Base-by-base conservation (phyloP, 495 filamentous ascomycete species). In the Xylaria intraflava region DNA sequence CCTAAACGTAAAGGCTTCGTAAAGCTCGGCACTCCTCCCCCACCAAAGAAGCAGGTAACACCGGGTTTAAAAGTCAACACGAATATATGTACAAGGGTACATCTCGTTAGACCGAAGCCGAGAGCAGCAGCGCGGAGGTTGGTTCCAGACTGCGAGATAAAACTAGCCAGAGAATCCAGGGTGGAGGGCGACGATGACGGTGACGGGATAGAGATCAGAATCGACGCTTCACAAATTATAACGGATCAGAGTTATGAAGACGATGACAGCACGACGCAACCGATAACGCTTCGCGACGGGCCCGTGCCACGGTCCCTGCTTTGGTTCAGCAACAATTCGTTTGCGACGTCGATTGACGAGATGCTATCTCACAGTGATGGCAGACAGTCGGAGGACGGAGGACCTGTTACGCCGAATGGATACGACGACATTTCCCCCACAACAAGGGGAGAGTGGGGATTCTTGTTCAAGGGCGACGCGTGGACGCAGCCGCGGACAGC, bases 51-150 rank as follows among this genome's bases (percentile, higher is more conserved):
- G 6, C 53, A 55, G 31, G 44, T 29, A 24, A 62, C 56, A 22
- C 66, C 64, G 2, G 60, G 56, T 7, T 63, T 76, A 1, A 72
- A 67, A 48, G 64, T 76, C 16, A 68, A 74, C 51, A 76, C 71
- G n/a, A 58, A 60, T 14, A 66, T 75, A 7, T 51, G 56, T 5
- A 56, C 55, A 7, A 57, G 53, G 24, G 26, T 56, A 22, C 33
- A 48, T 2, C 55, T 58, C 7, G 53, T 64, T 17, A 62, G 52
- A 48, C 63, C 58, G 2, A 62, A 56, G 11, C 53, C 62, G 8
- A 62, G 33, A 42, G 23, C 45, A 8, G 19, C 59, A 1, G 17
- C 52, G 26, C 48, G 53, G 9, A 38, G 26, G 8, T n/a, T 26
- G 7, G 26, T n/a, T 8, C 1, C 22, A 16, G 8, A 36, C 8